Evolutionary conservation across 2,329 filamentous ascomycete genomes (phyloP), one percentile per base, ranked within the genome.

Genomic region (Plectosphaerella sp.): DNA sequence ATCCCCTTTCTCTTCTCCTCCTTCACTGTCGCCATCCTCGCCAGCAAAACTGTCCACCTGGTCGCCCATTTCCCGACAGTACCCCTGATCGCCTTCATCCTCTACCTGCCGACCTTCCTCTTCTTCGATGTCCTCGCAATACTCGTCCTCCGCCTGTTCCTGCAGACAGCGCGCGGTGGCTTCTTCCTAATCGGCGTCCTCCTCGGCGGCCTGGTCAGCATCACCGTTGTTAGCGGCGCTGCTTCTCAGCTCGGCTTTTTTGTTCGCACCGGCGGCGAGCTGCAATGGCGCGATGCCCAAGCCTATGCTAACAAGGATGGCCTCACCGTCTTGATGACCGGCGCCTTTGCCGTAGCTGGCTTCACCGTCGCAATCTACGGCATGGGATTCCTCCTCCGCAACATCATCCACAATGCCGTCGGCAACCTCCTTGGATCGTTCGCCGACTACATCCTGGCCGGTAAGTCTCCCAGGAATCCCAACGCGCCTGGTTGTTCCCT

Each of bases 41-140:
- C 58, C 41, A 64, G 65, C 25, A 70, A 70, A 50, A 53, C 58
- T 7, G 56, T 63, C 3, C 68, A 70, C 51, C 56, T 70, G 36
- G 62, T 63, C 50, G 66, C 61, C 35, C 65, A 71, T 28, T 53
- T 62, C 18, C 57, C 54, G 6, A 64, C 68, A 6, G 52, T 70
- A n/a, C 60, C 65, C 1, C 52, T 59, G 3, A 57, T 58, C n/a
- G 59, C 65, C 33, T 54, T 70, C 50, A 20, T 62, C 9, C 61
- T 59, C 1, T 71, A 65, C 55, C 63, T 63, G 20, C 61, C 64
- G 11, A 67, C 68, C 2, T 71, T 71, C 51, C 69, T 68, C 51
- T 59, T 61, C 4, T 67, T 70, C 39, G 68, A 71, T 18, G 54
- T 65, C 1, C 46, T 62, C 6, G 55, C 69, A 5, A 58, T 71